Evolutionary conservation across 345 rosid genomes (phyloP), one percentile per base, ranked within the genome.

Genomic region (Boechera stricta): DNA sequence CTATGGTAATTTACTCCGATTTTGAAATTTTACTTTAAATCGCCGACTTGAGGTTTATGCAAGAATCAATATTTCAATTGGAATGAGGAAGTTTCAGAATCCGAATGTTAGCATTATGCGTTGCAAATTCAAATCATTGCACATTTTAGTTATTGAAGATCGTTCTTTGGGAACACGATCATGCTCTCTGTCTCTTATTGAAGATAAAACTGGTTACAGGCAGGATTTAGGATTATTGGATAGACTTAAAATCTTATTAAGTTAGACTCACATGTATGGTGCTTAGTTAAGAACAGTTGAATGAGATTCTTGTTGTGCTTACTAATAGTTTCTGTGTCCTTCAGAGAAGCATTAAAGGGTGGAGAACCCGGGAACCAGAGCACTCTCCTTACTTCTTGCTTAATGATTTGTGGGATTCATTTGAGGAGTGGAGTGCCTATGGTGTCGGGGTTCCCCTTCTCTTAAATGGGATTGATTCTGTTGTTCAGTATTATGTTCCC

Each of bases 401-500:
- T 39, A 91, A 82, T 53, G 97, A 89, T 87, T 71, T 93, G 68
- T 93, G 98, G 93, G 90, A 88, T 76, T 91, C 91, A 7, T 89
- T 93, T 11, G 86, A 77, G 74, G 97, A 93, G 59, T 91, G 98
- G 97, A 93, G 98, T 55, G 97, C 89, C 0, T 91, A 88, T 16
- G 94, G 98, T 15, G 90, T 86, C 0, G 98, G 97, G 47, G 91
- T 89, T 55, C 98, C 98, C 5, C 83, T 90, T 63, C 63, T 89
- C 33, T 85, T 93, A 49, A 82, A 89, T 62, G 95, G 87, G 29
- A 69, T 72, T 0, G 87, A 93, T 74, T 81, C 77, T 21, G 98
- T 91, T 66, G 81, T 87, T 77, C 98, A 93, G 84, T 93, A 93
- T 59, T 93, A 93, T 76, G 92, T 88, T 38, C 98, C 98, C 0